Evolutionary conservation across 495 filamentous ascomycete species (phyloP).

Genomic region (Podospora pseudopauciseta): DNA sequence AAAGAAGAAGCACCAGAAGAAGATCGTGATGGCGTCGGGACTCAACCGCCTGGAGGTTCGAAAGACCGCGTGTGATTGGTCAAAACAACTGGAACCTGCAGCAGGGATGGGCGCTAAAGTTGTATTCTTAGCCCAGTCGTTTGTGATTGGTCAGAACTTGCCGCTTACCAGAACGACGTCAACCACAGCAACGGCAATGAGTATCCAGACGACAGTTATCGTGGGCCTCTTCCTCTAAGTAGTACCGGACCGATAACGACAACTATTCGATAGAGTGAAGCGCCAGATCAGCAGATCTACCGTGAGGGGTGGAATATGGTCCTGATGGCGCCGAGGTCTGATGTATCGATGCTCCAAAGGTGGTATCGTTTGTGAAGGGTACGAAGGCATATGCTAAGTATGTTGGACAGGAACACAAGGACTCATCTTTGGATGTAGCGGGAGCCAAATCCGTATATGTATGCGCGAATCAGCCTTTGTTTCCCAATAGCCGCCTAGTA

Average conservation of each 20-base stretch:
- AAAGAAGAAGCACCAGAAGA: conserved; percentile 6
- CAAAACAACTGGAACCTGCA: conserved; percentile 23
- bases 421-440: not conserved
- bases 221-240: not conserved
- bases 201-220: not conserved
- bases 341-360: not conserved
- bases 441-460: conserved; percentile 8
- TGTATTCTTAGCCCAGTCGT: conserved; percentile 34
- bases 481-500: not conserved
- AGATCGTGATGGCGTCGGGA: conserved; percentile 30
- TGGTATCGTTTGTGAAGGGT: not conserved
- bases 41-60: conserved; percentile 28
- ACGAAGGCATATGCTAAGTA: not conserved
- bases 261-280: not conserved
- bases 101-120: conserved; percentile 35
- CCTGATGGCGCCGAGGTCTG: not conserved
- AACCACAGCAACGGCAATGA: conserved; percentile 19
- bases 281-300: not conserved
- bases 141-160: conserved; percentile 30
- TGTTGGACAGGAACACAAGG: not conserved
- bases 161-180: conserved; percentile 26
- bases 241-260: not conserved
- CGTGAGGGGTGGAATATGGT: not conserved
- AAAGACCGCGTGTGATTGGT: conserved; percentile 27
- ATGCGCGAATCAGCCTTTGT: not conserved